phyloP scores from a whole-genome alignment of 768 basidiomycete genomes.

The Cubamyces lactineus region DNA sequence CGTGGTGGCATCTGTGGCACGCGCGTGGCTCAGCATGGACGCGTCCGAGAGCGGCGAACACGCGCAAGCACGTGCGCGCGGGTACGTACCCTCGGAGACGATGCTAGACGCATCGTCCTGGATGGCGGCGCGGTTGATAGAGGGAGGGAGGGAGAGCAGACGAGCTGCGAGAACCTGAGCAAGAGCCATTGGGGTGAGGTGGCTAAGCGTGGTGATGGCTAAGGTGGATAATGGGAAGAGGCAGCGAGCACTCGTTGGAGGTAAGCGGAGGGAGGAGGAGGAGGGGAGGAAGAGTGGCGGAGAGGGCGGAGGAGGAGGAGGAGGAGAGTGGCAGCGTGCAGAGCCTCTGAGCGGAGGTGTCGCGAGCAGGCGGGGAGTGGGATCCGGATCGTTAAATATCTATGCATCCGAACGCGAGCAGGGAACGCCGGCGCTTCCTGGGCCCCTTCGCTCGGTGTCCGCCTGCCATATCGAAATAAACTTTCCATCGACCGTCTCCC shows the following conservation, averaged over 20 bases:
- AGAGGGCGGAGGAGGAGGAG: neutral
- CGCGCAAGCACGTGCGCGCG: neutral
- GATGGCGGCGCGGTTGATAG: constrained; percentile 14
- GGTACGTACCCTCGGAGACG: constrained; percentile 21
- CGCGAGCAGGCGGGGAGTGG: constrained; percentile 24
- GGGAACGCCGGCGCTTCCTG: constrained; percentile 13
- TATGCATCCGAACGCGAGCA: constrained; percentile 15
- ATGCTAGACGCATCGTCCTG: constrained; percentile 20
- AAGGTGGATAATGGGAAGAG: neutral
- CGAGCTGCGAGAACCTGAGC: constrained; percentile 14
- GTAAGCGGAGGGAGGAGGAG: neutral
- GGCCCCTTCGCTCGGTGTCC: neutral
- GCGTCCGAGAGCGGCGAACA: constrained; percentile 1
- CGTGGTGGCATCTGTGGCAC: constrained; percentile 21
- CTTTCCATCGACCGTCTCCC: constrained; percentile 20
- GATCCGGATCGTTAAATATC: constrained; percentile 24
- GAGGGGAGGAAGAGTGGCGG: neutral
- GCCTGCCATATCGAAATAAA: constrained; percentile 25
- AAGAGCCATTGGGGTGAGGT: constrained; percentile 19
- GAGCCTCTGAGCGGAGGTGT: constrained; percentile 26
- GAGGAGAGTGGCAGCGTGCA: constrained; percentile 1
- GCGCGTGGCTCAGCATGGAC: constrained; percentile 11
- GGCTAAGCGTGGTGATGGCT: neutral
- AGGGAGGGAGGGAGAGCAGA: constrained; percentile 11
- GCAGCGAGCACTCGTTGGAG: neutral